These are phyloP conservation scores for Amborella trichopoda DNA, from an alignment of 164 flowering plant species.

Conservation along the genomic window DNA sequence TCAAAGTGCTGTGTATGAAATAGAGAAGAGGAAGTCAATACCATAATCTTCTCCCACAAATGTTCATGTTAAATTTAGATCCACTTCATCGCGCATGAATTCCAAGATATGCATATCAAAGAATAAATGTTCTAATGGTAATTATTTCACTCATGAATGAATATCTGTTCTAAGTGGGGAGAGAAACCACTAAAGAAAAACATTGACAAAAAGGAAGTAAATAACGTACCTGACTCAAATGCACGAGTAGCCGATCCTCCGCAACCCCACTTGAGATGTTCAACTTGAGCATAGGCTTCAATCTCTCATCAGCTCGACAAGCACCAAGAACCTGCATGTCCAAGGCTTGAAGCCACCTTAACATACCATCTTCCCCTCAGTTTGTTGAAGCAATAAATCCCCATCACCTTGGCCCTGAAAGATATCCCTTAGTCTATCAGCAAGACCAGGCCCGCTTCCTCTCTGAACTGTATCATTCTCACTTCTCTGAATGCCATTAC, in stretches of 20 bases:
- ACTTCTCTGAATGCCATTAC: no score
- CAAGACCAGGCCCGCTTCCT: slow-evolving; percentile 18
- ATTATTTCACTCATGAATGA: no score
- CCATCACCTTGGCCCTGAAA: slow-evolving; percentile 39
- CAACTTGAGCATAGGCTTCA: slow-evolving; percentile 77
- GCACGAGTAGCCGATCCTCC: slow-evolving; percentile 69
- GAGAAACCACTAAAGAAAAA: no score
- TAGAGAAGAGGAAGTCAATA: background rate
- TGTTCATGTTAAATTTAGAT: no score
- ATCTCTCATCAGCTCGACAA: slow-evolving; percentile 86
- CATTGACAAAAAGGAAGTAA: background rate
- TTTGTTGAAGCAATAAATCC: slow-evolving; percentile 44
- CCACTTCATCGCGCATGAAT: no score
- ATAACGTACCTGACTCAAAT: slow-evolving; percentile 57
- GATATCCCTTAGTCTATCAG: slow-evolving; percentile 38
- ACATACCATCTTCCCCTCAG: slow-evolving; percentile 29
- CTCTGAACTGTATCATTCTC: no score
- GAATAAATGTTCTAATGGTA: no score
- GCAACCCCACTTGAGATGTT: slow-evolving; percentile 45
- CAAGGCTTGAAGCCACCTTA: slow-evolving; percentile 80
- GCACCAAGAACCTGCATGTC: slow-evolving; percentile 89
- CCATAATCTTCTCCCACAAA: no score
- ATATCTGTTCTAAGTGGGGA: no score
- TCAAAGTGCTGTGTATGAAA: slow-evolving; percentile 61
- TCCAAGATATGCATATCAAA: no score